phyloP scores from a whole-genome alignment of 495 filamentous ascomycete genomes.

The Neurospora sp. region DNA sequence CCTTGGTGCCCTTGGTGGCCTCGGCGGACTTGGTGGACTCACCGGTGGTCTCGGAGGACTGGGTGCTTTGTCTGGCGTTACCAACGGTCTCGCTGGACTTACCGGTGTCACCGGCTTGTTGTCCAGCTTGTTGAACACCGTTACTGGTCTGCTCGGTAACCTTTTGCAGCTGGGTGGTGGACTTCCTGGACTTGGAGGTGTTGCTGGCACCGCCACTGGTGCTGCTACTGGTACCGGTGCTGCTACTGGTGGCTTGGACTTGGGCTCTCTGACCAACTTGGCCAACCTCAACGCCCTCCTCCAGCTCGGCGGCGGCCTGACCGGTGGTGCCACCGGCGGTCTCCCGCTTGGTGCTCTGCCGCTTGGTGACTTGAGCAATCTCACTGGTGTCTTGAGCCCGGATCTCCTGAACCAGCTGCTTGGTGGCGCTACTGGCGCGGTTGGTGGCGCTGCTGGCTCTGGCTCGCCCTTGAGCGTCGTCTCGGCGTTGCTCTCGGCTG shows the following conservation, averaged over 20 bases:
- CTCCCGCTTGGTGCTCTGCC: background rate
- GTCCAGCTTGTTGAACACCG: background rate
- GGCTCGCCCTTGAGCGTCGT: background rate
- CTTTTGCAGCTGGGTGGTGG: background rate
- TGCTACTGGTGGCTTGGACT: background rate
- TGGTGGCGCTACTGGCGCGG: background rate
- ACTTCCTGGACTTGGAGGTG: too few species aligned
- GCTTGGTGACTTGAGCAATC: background rate
- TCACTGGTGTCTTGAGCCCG: background rate
- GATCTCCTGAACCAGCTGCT: background rate
- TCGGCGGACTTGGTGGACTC: accelerated
- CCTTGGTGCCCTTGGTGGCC: too few species aligned
- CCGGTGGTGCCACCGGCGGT: background rate
- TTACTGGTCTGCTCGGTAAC: background rate
- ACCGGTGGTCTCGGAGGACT: background rate
- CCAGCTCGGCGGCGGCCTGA: background rate
- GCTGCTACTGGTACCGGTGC: background rate
- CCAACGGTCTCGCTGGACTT: background rate
- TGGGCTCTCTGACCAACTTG: background rate
- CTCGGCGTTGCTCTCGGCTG: background rate
- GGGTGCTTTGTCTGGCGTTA: background rate
- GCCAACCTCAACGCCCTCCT: background rate
- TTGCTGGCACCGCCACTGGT: too few species aligned
- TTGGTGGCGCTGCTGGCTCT: background rate
- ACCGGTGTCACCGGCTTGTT: background rate